Base-by-base conservation (phyloP, 2,329 filamentous ascomycete species). In the Alternaria brassicae region DNA sequence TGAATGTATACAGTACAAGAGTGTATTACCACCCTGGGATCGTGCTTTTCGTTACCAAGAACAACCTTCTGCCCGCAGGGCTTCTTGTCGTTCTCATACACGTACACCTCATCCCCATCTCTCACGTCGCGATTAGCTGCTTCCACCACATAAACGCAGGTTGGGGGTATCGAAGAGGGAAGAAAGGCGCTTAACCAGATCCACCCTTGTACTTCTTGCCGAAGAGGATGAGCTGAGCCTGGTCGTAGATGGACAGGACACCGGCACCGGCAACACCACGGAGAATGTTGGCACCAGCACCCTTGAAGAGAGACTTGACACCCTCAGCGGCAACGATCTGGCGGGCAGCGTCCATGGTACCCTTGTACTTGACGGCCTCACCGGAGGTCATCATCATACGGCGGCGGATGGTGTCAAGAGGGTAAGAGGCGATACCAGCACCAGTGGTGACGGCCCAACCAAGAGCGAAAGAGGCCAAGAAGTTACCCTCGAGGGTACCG, bases 221-320 rank as follows among this genome's bases (percentile, higher is more conserved):
- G 92, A 99, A 99, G 84, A 99, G 85, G 83, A 99, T 85, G 82
- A 99, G 89, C 91, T 99, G 95, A 83, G 92, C 92, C 89, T 98
- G 94, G 84, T 99, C 95, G 87, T 99, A 99, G 92, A 99, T 97
- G 84, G 95, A 99, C 82, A 99, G 89, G 82, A 99, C 95, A 99
- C 95, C 95, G 87, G 95, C 95, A 92, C 95, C 96, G 81, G 95
- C 95, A 81, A 99, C 95, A 97, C 95, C 96, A 97, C 95, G 95
- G 86, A 99, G 95, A 81, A 99, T 99, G 92, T 99, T 99, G 89
- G 95, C 95, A 92, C 95, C 95, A 82, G 95, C 95, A 93, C 95
- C 95, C 92, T 99, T 99, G 93, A 99, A 99, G 85, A 99, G 94
- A 79, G 95, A 99, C 86, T 89, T 91, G 85, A 96, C 86, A 89